Evolutionary conservation across 75 land plant genomes (phyloP).

Genomic region (Cunninghamia lanceolata): DNA sequence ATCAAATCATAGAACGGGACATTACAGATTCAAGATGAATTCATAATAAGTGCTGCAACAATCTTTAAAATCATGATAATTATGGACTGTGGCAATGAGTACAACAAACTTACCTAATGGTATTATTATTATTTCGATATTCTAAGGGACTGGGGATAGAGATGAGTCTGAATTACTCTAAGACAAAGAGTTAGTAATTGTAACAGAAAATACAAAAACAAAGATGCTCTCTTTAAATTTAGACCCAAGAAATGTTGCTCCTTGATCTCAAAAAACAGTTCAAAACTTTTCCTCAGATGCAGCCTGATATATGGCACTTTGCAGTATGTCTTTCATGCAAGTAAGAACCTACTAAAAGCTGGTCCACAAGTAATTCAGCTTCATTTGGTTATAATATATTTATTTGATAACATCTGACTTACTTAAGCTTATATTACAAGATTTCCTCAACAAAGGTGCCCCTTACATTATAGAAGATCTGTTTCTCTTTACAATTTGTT

Average conservation of each 20-base stretch:
- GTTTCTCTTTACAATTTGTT: not conserved
- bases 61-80: too few species aligned
- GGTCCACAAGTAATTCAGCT: not conserved
- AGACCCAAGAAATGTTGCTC: not conserved
- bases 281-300: not conserved
- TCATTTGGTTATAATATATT: not conserved
- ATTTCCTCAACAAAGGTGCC: not conserved
- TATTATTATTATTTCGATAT: not conserved
- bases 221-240: not conserved
- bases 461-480: not conserved
- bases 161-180: not conserved
- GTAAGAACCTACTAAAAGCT: not conserved
- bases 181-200: not conserved
- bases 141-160: not conserved
- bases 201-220: too few species aligned
- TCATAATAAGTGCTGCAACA: not conserved
- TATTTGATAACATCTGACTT: not conserved
- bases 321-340: not conserved
- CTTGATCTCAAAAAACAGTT: not conserved
- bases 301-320: not conserved
- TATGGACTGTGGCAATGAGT: not conserved
- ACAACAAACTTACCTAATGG: not conserved
- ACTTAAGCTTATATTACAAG: not conserved
- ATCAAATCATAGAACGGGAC: too few species aligned
- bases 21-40: too few species aligned